Percentiles rank a stretch among this genome's conserved stretches.
Conservation (phyloP, 345 rosid genomes). For the Arabidopsis suecica region DNA sequence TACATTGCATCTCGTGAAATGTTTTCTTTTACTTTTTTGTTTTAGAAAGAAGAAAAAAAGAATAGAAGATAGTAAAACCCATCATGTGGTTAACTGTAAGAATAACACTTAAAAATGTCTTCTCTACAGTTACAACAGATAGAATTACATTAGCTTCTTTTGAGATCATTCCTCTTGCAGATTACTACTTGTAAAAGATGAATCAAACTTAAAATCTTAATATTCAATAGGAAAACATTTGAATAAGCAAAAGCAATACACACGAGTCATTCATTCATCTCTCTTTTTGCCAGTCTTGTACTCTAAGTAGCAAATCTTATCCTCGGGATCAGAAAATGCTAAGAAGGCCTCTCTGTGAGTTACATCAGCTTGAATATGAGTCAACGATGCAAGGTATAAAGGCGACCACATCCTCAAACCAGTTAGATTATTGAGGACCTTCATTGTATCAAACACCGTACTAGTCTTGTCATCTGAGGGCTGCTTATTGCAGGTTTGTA, state of each 20-base stretch:
- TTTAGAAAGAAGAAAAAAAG: slow-evolving; percentile 29
- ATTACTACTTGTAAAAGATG: neutral
- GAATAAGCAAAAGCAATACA: neutral
- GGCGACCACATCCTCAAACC: neutral
- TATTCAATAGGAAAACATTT: neutral
- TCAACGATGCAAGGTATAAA: neutral
- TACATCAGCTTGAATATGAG: neutral
- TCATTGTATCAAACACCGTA: neutral
- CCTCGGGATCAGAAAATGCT: neutral
- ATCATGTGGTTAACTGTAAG: slow-evolving; percentile 16
- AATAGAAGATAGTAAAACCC: slow-evolving; percentile 35
- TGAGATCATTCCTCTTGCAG: too few relatives aligned
- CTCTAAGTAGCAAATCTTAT: neutral
- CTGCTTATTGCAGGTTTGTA: neutral
- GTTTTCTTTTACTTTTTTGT: slow-evolving; percentile 16
- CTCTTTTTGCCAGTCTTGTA: neutral
- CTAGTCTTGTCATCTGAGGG: neutral
- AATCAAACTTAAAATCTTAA: neutral
- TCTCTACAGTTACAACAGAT: slow-evolving; percentile 4
- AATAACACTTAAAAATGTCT: slow-evolving; percentile 2
- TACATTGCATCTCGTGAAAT: slow-evolving; percentile 1
- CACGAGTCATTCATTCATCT: neutral
- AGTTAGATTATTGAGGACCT: neutral
- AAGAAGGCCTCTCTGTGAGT: neutral
- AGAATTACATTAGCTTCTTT: neutral